Percentiles rank a stretch among this genome's conserved stretches.
phyloP scores from a whole-genome alignment of 140 eudicot species.

The Ambrosia hybrid region DNA sequence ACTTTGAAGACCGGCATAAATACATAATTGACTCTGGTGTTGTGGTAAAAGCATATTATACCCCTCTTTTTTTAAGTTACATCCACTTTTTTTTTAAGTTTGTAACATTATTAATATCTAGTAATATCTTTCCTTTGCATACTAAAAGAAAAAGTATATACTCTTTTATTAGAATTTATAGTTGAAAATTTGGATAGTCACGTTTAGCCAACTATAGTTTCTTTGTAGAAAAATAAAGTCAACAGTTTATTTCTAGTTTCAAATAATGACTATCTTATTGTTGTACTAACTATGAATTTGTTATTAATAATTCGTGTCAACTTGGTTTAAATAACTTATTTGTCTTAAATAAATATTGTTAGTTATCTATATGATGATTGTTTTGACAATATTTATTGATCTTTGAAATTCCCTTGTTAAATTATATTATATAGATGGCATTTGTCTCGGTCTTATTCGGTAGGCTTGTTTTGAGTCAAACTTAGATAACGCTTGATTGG shows the following conservation, averaged over 20 bases:
- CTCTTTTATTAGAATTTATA: too few relatives aligned
- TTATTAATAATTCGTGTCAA: neutral
- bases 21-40: neutral
- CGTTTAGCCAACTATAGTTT: neutral
- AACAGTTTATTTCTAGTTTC: conserved; percentile 14
- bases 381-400: neutral
- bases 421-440: neutral
- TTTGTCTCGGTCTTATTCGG: neutral
- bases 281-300: neutral
- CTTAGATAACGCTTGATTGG: neutral
- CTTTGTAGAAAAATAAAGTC: conserved; percentile 9
- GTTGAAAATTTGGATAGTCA: too few relatives aligned
- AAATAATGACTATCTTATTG: neutral
- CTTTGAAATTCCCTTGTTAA: neutral
- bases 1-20: neutral
- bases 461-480: conserved; percentile 9
- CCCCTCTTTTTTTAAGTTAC: too few relatives aligned
- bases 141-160: too few relatives aligned
- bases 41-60: too few relatives aligned
- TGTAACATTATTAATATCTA: too few relatives aligned
- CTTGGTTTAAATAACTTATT: neutral
- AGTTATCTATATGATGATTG: neutral
- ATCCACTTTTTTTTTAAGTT: too few relatives aligned
- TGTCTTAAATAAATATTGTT: neutral
- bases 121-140: too few relatives aligned